These are phyloP conservation scores for Vaccinium macrocarpon DNA, from an alignment of 148 eudicot species.

Conservation along the genomic window DNA sequence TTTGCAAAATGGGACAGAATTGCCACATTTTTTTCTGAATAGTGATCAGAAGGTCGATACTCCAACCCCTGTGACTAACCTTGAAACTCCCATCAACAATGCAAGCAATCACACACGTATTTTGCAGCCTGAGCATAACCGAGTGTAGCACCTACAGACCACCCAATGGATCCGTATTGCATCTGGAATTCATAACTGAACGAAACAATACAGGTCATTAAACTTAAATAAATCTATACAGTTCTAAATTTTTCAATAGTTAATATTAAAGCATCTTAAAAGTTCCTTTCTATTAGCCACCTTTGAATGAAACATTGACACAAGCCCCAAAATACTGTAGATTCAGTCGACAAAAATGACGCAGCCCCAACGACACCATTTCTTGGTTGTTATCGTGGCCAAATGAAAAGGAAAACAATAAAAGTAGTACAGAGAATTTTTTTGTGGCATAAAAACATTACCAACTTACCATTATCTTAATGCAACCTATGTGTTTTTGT, in stretches of 20 bases:
- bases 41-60: background rate
- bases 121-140: slow-evolving; percentile 85
- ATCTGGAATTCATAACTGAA: slow-evolving; percentile 75
- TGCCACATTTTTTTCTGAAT: background rate
- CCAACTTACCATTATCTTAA: background rate
- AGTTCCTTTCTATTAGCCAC: background rate
- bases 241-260: background rate
- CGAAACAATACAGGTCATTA: background rate
- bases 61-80: slow-evolving; percentile 33
- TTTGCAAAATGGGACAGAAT: background rate
- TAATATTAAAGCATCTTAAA: background rate
- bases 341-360: background rate
- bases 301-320: background rate
- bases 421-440: background rate
- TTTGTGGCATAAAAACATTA: background rate
- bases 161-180: slow-evolving; percentile 86
- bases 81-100: slow-evolving; percentile 86
- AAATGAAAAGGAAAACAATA: background rate
- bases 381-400: background rate
- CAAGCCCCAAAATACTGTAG: background rate
- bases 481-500: background rate
- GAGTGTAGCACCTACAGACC: slow-evolving; percentile 82
- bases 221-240: background rate
- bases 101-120: slow-evolving; percentile 66
- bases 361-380: background rate